Evolutionary conservation across 2,329 filamentous ascomycete genomes (phyloP).

Genomic region (Coniochaeta sp.): DNA sequence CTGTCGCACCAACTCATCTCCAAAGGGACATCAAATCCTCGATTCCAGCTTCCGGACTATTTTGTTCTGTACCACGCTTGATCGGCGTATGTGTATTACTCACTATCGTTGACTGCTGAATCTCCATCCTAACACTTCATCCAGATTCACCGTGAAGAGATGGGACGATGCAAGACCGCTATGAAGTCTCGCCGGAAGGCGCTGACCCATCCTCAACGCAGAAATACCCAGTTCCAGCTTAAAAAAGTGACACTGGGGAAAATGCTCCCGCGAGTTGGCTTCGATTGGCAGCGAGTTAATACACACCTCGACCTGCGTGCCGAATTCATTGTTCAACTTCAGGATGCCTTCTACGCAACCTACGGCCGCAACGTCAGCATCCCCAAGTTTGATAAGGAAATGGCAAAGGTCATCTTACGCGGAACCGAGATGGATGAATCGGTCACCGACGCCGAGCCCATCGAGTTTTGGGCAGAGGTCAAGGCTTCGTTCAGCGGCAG

Average conservation of each 20-base stretch:
- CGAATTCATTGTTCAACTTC: neutral
- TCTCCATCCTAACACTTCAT: too few relatives aligned
- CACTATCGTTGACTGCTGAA: too few relatives aligned
- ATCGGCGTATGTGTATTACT: too few relatives aligned
- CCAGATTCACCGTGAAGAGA: neutral
- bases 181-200: neutral
- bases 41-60: too few relatives aligned
- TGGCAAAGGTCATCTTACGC: neutral
- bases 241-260: neutral
- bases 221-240: neutral
- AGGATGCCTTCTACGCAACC: neutral
- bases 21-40: too few relatives aligned
- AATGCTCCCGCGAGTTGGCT: neutral
- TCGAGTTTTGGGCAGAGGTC: neutral
- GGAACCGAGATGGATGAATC: neutral
- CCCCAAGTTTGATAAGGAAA: neutral
- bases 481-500: neutral
- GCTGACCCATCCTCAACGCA: neutral
- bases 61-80: too few relatives aligned
- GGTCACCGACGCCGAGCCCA: neutral
- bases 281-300: neutral
- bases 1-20: too few relatives aligned
- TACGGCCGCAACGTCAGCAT: neutral
- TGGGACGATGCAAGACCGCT: neutral
- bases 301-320: neutral